A percentile compares a stretch with the other conserved stretches of the same genome.
These are phyloP conservation scores for Suhomyces xylopsoci DNA, from an alignment of 805 yeast genomes.

Conservation along the genomic window DNA sequence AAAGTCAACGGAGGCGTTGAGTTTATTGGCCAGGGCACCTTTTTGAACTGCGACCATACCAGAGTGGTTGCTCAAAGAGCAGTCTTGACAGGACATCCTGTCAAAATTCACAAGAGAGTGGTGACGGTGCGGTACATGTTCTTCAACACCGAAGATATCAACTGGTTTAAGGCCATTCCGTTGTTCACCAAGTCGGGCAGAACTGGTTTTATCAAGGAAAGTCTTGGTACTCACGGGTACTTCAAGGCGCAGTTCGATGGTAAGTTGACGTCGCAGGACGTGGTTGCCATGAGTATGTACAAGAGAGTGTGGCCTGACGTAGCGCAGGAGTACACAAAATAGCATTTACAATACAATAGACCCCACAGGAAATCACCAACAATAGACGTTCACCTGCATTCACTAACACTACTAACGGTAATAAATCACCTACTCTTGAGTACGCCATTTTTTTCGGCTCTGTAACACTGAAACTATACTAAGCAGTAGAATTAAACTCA, in stretches of 20 bases:
- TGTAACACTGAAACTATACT: no score
- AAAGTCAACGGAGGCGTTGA: slow-evolving; percentile 50
- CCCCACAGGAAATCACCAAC: no score
- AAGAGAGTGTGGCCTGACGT: slow-evolving; percentile 88
- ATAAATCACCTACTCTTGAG: no score
- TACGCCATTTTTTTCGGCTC: no score
- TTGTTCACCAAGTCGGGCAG: slow-evolving; percentile 90
- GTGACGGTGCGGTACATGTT: slow-evolving; percentile 97
- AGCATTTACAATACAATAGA: no score
- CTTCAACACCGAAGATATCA: slow-evolving; percentile 85
- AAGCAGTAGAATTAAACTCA: no score
- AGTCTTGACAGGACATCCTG: slow-evolving; percentile 89
- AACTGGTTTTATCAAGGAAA: slow-evolving; percentile 90
- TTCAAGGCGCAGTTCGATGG: slow-evolving; percentile 95
- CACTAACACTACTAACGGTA: no score
- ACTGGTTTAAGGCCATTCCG: slow-evolving; percentile 87
- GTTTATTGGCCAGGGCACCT: slow-evolving; percentile 86
- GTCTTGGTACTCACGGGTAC: slow-evolving; percentile 97
- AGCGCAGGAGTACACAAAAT: slow-evolving; percentile 19
- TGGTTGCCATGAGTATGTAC: slow-evolving; percentile 88
- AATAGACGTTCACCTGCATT: no score
- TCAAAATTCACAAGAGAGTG: slow-evolving; percentile 88
- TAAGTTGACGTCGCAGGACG: slow-evolving; percentile 85
- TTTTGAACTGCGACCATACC: slow-evolving; percentile 79
- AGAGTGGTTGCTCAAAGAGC: slow-evolving; percentile 86